These are phyloP conservation scores for Macrolepiota dolichaula DNA, from an alignment of 768 basidiomycete species.

Conservation along the genomic window DNA sequence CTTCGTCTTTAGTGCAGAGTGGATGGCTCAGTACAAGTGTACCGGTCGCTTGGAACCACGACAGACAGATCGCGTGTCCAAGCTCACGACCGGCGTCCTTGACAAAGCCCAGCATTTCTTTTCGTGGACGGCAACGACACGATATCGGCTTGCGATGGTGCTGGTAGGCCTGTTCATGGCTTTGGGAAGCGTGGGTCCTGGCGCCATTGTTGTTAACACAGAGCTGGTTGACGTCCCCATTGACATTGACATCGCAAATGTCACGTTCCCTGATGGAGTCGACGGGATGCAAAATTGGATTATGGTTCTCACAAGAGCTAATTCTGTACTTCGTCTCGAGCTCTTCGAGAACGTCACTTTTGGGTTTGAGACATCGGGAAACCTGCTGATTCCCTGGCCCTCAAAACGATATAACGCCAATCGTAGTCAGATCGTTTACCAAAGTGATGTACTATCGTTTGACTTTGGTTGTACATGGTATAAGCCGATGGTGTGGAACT, in stretches of 20 bases:
- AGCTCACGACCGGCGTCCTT: not conserved
- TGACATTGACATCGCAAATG: not conserved
- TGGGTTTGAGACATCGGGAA: not conserved
- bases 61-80: not conserved
- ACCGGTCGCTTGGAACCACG: not conserved
- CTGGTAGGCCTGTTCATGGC: not conserved
- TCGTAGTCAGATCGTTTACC: not conserved
- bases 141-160: not conserved
- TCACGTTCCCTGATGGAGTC: not conserved
- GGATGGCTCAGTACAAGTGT: not conserved
- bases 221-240: not conserved
- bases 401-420: not conserved
- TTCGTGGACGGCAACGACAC: not conserved
- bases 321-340: not conserved
- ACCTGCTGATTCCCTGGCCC: constrained; percentile 1
- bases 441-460: not conserved
- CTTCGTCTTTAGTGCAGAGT: not conserved
- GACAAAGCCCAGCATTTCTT: not conserved
- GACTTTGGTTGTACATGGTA: not conserved
- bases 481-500: not conserved
- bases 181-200: not conserved
- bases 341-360: constrained; percentile 1
- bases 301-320: not conserved
- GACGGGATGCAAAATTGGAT: not conserved
- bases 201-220: not conserved